Evolutionary conservation across 2,329 filamentous ascomycete genomes (phyloP).

Genomic region (Apiospora arundinis): DNA sequence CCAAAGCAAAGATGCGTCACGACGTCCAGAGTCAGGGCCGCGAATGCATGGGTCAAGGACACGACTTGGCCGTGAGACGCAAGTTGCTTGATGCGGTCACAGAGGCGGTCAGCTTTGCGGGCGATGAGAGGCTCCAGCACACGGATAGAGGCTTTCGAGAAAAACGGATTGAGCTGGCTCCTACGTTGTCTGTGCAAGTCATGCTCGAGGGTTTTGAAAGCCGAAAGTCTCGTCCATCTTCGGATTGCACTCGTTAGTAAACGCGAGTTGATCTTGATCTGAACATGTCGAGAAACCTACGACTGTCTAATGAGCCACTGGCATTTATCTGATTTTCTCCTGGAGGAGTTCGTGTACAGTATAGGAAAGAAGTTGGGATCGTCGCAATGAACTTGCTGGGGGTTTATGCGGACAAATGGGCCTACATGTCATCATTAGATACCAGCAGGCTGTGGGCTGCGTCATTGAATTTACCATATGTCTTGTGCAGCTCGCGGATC

Average conservation of each 20-base stretch:
- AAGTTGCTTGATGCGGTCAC: constrained; percentile 30
- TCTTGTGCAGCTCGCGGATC: constrained; percentile 41
- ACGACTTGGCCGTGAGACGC: constrained; percentile 21
- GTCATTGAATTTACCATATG: constrained; percentile 36
- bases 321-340: constrained; percentile 30
- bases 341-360: constrained; percentile 31
- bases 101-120: constrained; percentile 39
- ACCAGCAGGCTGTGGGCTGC: no score
- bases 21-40: constrained; percentile 22
- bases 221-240: constrained; percentile 26
- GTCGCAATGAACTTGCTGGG: constrained; percentile 38
- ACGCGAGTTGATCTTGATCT: not conserved
- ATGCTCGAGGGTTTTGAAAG: constrained; percentile 44
- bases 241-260: not conserved
- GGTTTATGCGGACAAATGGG: constrained; percentile 42
- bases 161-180: constrained; percentile 48
- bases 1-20: constrained; percentile 32
- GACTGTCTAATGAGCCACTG: constrained; percentile 25
- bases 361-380: constrained; percentile 38
- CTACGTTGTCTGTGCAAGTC: constrained; percentile 49
- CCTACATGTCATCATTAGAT: constrained; percentile 28
- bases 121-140: constrained; percentile 45
- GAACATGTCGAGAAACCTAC: not conserved
- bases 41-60: constrained; percentile 21
- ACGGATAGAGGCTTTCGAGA: constrained; percentile 46